Evolutionary conservation across 2,329 filamentous ascomycete genomes (phyloP).

Genomic region (Mollisia scopiformis): DNA sequence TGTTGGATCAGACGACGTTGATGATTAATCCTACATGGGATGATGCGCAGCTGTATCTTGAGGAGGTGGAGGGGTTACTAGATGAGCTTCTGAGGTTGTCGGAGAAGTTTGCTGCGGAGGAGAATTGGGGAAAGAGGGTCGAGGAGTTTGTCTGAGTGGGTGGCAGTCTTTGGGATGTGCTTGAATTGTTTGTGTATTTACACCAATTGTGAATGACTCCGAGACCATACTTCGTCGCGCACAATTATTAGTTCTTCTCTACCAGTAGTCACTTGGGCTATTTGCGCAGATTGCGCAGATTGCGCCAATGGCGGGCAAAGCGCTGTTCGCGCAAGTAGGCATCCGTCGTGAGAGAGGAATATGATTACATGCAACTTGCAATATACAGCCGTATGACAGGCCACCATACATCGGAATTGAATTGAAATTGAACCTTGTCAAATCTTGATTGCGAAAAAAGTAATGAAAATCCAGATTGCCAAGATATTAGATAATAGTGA

Average conservation of each 20-base stretch:
- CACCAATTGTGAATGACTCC: not conserved
- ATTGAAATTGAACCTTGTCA: too few species aligned
- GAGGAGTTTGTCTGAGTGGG: not conserved
- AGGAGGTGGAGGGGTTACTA: constrained; percentile 12
- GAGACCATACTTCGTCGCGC: not conserved
- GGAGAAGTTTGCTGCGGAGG: constrained; percentile 30
- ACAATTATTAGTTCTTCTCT: too few species aligned
- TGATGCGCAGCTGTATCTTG: constrained; percentile 10
- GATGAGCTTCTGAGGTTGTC: constrained; percentile 7
- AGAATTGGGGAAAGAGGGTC: constrained; percentile 10
- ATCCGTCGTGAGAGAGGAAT: too few species aligned
- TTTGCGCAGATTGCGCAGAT: too few species aligned
- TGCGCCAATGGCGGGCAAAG: too few species aligned
- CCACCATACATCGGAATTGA: too few species aligned
- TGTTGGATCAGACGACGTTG: constrained; percentile 10
- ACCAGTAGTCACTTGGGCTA: too few species aligned
- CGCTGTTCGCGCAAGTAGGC: too few species aligned
- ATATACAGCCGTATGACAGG: too few species aligned
- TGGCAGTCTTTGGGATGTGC: not conserved
- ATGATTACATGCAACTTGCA: too few species aligned
- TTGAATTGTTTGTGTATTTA: not conserved
- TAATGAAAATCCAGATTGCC: too few species aligned
- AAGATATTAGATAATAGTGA: not conserved
- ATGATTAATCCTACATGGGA: constrained; percentile 14
- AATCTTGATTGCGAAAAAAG: too few species aligned